phyloP scores from a whole-genome alignment of 345 rosid species.

The Dipteronia sinensis region DNA sequence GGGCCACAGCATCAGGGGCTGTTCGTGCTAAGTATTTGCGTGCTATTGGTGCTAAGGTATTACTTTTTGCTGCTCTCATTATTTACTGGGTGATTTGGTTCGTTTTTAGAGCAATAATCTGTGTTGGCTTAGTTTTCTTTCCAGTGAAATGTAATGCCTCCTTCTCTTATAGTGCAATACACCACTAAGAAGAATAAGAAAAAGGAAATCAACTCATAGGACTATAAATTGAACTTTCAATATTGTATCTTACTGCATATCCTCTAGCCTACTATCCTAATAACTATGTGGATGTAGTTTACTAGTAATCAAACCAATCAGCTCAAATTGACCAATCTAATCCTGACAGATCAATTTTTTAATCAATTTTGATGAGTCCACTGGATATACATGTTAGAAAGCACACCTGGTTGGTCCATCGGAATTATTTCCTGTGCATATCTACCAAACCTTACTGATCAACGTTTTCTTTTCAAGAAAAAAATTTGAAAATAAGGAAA shows the following conservation, averaged over 20 bases:
- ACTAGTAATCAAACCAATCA: background rate
- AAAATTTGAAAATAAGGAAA: background rate
- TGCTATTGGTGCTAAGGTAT: slow-evolving; percentile 95
- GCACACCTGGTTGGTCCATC: background rate
- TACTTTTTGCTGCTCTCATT: background rate
- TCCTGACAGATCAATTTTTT: background rate
- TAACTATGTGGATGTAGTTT: too few species aligned
- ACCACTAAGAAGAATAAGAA: background rate
- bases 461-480: too few species aligned
- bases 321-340: background rate
- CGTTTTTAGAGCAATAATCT: background rate
- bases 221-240: background rate
- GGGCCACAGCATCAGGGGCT: slow-evolving; percentile 81
- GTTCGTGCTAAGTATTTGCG: slow-evolving; percentile 88
- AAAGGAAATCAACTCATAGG: background rate
- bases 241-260: background rate
- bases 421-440: background rate
- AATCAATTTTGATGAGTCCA: background rate
- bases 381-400: background rate
- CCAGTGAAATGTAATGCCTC: background rate
- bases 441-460: background rate
- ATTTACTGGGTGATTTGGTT: background rate
- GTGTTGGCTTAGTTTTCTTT: background rate
- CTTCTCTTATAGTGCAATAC: background rate
- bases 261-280: too few species aligned